Evolutionary conservation across 805 yeast genomes (phyloP), one percentile per base, ranked within the genome.

Genomic region (Isabelozyma pseudorhagii): DNA sequence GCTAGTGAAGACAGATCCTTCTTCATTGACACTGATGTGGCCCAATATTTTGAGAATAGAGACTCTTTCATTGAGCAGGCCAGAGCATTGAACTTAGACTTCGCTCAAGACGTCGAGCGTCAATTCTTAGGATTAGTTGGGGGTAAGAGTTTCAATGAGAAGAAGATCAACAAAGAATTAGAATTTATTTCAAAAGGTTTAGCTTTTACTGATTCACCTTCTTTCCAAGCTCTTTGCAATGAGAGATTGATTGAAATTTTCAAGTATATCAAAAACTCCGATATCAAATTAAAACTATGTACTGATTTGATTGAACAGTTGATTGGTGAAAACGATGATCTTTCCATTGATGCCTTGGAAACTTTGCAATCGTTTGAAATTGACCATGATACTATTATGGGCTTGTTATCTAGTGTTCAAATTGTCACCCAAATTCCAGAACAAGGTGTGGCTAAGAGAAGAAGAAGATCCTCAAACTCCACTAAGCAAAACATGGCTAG

Each of bases 391-490:
- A 62, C 85, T 18, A 83, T 90, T 61, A 78, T 81, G 44, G 73
- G 79, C 6, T 64, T 89, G 18, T 74, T 92, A 50, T 74, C 77
- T 31, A 79, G 79, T 27, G 83, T 83, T 52, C 84, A 81, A 61
- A 78, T 86, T 41, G 81, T 79, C 46, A 63, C 78, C 8, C 67
- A 68, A 43, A 57, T 72, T 7, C 79, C 80, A 3, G 77, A 74
- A 46, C 78, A 69, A 51, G 74, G 74, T 38, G 74, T 83, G 18
- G 83, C 90, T 13, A 89, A 89, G 67, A 82, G 97, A 69, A 70
- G 77, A 62, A 84, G 97, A 75, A 81, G 97, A 72, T 85, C 94
- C 1, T 84, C 94, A 1, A 83, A 89, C 29, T 78, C 88, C 13
- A 78, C 93, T 1, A 85, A 82, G 61, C 91, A 84, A 59, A 86